Percentiles rank a stretch among this genome's conserved stretches.
Evolutionary conservation across 140 eudicot genomes (phyloP).

Genomic region (Ambrosia hybrid): DNA sequence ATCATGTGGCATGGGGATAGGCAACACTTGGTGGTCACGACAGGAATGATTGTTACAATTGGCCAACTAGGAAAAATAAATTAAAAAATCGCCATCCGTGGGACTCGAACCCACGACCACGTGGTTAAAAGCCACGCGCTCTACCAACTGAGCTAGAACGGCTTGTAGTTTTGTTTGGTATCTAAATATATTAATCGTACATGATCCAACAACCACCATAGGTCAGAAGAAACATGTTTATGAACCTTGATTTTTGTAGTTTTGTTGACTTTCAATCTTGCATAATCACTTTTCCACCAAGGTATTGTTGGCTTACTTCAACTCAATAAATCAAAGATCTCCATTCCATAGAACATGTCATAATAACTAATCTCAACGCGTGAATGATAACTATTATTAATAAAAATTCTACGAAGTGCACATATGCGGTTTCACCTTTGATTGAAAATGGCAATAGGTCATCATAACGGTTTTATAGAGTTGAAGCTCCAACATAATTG

Average conservation of each 20-base stretch:
- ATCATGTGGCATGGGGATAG: not conserved
- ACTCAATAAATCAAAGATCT: not conserved
- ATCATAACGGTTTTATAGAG: not conserved
- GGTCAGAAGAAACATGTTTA: no score
- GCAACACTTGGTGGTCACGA: not conserved
- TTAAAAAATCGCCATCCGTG: slow-evolving; percentile 77
- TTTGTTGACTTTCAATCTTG: not conserved
- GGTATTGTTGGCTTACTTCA: not conserved
- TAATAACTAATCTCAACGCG: not conserved
- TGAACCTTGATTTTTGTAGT: no score
- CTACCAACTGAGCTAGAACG: slow-evolving; percentile 92
- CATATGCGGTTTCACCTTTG: slow-evolving; percentile 2
- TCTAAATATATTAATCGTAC: no score
- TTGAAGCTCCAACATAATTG: not conserved
- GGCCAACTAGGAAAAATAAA: not conserved
- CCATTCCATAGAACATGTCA: not conserved
- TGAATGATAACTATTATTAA: not conserved
- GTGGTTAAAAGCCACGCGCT: slow-evolving; percentile 99
- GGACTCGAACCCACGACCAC: slow-evolving; percentile 99
- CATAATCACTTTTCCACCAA: no score
- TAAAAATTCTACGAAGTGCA: not conserved
- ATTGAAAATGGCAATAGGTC: not conserved
- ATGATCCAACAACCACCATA: no score
- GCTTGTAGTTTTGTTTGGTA: not conserved
- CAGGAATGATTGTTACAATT: not conserved